Evolutionary conservation across 225 moss, liverwort and hornwort genomes (phyloP).

Genomic region (Marchantia polymorpha): DNA sequence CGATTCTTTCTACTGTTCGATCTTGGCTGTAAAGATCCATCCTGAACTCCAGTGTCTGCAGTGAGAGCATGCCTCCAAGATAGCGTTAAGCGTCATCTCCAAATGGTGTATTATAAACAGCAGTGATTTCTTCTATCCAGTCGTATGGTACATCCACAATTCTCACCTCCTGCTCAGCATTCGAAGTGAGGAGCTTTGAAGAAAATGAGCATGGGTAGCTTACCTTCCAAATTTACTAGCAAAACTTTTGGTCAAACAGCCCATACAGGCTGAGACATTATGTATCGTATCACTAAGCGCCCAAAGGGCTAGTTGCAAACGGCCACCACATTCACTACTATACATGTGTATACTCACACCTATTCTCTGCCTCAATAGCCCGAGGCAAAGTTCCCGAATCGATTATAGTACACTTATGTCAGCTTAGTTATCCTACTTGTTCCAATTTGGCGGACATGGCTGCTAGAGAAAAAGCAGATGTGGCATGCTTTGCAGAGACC

Average conservation of each 20-base stretch:
- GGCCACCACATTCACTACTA: constrained; percentile 9
- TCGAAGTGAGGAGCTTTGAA: constrained; percentile 13
- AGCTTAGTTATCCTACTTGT: constrained; percentile 31
- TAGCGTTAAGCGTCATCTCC: constrained; percentile 3
- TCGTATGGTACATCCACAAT: constrained; percentile 20
- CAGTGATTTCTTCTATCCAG: constrained; percentile 1
- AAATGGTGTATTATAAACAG: background rate
- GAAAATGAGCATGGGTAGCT: constrained; percentile 16
- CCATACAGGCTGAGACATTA: background rate
- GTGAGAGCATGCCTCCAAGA: constrained; percentile 17
- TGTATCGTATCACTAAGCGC: background rate
- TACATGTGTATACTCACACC: constrained; percentile 10
- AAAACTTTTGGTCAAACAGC: constrained; percentile 8
- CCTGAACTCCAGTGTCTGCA: constrained; percentile 5
- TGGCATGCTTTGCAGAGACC: constrained; percentile 43
- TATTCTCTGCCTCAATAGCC: background rate
- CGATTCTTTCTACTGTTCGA: background rate
- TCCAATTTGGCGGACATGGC: constrained; percentile 50
- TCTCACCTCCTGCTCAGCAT: constrained; percentile 16
- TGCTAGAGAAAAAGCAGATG: constrained; percentile 50
- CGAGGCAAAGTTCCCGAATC: constrained; percentile 3
- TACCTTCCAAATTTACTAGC: constrained; percentile 10
- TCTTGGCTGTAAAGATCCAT: constrained; percentile 6
- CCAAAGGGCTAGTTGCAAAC: constrained; percentile 7
- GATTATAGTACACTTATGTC: constrained; percentile 17